Percentiles rank a stretch among this genome's conserved stretches.
Conservation (phyloP, 768 basidiomycete species). For the Russula lepida region DNA sequence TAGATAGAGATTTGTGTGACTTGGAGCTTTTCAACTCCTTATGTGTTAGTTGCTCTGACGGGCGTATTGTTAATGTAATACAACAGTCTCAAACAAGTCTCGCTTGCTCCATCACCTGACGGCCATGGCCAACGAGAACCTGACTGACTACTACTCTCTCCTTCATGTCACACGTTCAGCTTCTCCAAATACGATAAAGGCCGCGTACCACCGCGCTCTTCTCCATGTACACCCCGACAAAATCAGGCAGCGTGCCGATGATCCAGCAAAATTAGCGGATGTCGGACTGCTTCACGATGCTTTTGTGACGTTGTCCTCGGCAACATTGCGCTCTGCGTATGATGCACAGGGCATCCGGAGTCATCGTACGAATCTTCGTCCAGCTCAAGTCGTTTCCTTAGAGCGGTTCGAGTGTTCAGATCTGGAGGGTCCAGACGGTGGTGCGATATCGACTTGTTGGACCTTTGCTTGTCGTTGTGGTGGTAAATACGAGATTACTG, state of each 20-base stretch:
- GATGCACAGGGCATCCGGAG: slow-evolving; percentile 30
- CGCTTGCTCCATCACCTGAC: neutral
- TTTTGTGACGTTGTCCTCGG: slow-evolving; percentile 50
- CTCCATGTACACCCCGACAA: slow-evolving; percentile 62
- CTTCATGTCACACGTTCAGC: slow-evolving; percentile 47
- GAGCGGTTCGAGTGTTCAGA: slow-evolving; percentile 48
- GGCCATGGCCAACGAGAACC: neutral
- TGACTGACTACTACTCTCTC: slow-evolving; percentile 49
- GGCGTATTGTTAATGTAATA: neutral
- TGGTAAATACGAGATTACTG: slow-evolving; percentile 50
- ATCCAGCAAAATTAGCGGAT: slow-evolving; percentile 16
- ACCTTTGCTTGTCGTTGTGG: slow-evolving; percentile 66
- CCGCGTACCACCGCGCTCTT: slow-evolving; percentile 60
- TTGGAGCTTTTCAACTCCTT: neutral
- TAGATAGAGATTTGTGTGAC: neutral
- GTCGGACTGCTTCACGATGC: slow-evolving; percentile 61
- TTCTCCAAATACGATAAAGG: slow-evolving; percentile 49
- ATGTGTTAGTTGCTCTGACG: neutral
- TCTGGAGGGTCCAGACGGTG: slow-evolving; percentile 31
- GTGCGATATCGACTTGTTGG: slow-evolving; percentile 44
- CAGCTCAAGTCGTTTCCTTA: slow-evolving; percentile 71
- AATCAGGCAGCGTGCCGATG: slow-evolving; percentile 14
- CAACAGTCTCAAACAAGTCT: neutral
- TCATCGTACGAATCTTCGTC: slow-evolving; percentile 39
- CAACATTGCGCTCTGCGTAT: slow-evolving; percentile 41